Evolutionary conservation across 805 yeast species (phyloP).

Genomic region (Candida multigemmis): DNA sequence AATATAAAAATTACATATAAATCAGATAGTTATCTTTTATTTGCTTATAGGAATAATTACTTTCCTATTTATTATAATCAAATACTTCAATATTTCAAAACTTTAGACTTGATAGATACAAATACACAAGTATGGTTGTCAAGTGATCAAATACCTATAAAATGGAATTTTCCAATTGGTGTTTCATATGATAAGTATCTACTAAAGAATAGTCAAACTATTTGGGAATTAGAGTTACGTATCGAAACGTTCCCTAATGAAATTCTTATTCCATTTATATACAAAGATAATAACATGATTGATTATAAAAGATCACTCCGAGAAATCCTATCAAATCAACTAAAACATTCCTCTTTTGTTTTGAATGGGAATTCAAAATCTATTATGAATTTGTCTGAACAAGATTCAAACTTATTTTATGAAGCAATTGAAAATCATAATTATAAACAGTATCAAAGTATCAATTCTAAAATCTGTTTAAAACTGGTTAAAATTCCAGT

Average conservation of each 20-base stretch:
- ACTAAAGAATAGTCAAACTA: neutral
- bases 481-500: conserved; percentile 36
- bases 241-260: conserved; percentile 16
- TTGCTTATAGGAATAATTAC: conserved; percentile 39
- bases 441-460: conserved; percentile 12
- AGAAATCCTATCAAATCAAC: conserved; percentile 61
- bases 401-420: conserved; percentile 54
- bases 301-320: conserved; percentile 24
- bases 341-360: conserved; percentile 76
- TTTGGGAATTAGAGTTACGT: conserved; percentile 38
- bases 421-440: conserved; percentile 31
- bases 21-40: conserved; percentile 5
- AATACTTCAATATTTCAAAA: conserved; percentile 29
- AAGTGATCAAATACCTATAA: conserved; percentile 51
- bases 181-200: conserved; percentile 40
- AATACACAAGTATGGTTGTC: conserved; percentile 51
- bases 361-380: conserved; percentile 70
- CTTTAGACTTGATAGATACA: conserved; percentile 9
- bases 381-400: conserved; percentile 68
- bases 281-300: conserved; percentile 5
- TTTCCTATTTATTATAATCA: conserved; percentile 33
- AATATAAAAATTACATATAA: conserved; percentile 31
- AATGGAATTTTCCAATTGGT: conserved; percentile 77
- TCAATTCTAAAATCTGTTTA: conserved; percentile 17
- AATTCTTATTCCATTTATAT: conserved; percentile 20